Base-by-base conservation (phyloP, 2,329 filamentous ascomycete species). In the Dactylellina cionopaga region DNA sequence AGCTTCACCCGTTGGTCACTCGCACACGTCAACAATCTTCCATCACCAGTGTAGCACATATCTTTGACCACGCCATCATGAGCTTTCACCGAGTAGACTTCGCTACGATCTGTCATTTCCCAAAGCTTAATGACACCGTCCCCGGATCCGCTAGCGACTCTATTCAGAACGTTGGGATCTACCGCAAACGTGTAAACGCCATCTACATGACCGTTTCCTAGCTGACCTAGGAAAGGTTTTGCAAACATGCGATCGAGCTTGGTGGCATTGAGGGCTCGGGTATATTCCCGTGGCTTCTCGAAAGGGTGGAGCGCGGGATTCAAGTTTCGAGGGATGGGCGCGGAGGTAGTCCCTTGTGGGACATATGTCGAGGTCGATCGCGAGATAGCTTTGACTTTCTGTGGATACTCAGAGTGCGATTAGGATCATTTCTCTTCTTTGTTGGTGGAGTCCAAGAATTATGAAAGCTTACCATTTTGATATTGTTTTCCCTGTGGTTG, bases 1-100 rank as follows among this genome's bases (percentile, higher is more conserved):
- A 99, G 83, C 80, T 98, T 96, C 78, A 98, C 87, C 2, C 91
- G 90, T 76, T 88, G 88, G 81, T 99, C 95, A 71, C 88, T 89
- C 4, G 91, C 92, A 79, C 93, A 97, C 1, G 92, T 94, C 47
- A 98, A 83, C 11, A 98, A 84, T 79, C 92, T 94, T 78, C 89
- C 87, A 77, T 96, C 92, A n/a, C 64, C 70, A 2, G 75, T 96
- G 90, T 94, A 99, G 76, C 89, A 90, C 79, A 97, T 85, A 11
- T 90, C 91, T 83, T 96, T 96, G 76, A 98, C 92, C 44, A 97
- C 89, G 76, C 96, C 96, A 77, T 96, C 91, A 80, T 99, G 96
- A 22, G 92, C 94, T 74, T 90, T 88, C 2, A 86, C 86, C 77
- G 91, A 85, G 89, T 91, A 94, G 49, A 89, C 85, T 79, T 95